Percentiles rank a stretch among this genome's conserved stretches.
These are phyloP conservation scores for Candida montana DNA, from an alignment of 805 yeast genomes.

Conservation along the genomic window DNA sequence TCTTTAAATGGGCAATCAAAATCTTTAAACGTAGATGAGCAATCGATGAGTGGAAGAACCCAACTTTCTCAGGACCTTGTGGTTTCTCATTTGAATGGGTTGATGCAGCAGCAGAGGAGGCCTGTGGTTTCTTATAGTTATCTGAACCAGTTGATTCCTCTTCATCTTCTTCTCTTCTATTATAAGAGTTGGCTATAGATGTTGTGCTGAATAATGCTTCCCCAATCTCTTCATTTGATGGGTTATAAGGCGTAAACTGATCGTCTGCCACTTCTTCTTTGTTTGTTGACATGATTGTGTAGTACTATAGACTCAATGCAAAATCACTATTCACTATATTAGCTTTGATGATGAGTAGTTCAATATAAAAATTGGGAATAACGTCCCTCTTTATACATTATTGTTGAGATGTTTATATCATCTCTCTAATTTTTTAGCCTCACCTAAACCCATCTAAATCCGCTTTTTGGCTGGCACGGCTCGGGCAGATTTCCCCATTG, in stretches of 20 bases:
- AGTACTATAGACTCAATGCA: no score
- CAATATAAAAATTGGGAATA: no score
- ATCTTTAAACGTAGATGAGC: conserved; percentile 12
- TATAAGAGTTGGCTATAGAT: background rate
- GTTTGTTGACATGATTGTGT: no score
- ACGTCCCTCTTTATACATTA: no score
- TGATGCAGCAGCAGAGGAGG: background rate
- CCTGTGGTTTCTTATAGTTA: background rate
- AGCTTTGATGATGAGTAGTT: no score
- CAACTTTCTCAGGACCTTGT: conserved; percentile 12
- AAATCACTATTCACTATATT: no score
- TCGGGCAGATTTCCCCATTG: no score
- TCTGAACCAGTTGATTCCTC: background rate
- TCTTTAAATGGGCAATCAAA: conserved; percentile 7
- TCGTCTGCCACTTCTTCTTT: background rate
- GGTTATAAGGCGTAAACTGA: background rate
- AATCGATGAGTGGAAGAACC: conserved; percentile 11
- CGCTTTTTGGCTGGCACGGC: no score
- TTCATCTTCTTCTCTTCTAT: conserved; percentile 2
- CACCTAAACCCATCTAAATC: no score
- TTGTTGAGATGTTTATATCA: no score
- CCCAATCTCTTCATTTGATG: conserved; percentile 7
- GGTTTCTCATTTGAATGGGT: background rate
- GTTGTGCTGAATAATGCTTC: conserved; percentile 4
- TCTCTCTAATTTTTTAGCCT: no score